Conservation (phyloP, 805 yeast genomes). For the Peterozyma xylosa region DNA sequence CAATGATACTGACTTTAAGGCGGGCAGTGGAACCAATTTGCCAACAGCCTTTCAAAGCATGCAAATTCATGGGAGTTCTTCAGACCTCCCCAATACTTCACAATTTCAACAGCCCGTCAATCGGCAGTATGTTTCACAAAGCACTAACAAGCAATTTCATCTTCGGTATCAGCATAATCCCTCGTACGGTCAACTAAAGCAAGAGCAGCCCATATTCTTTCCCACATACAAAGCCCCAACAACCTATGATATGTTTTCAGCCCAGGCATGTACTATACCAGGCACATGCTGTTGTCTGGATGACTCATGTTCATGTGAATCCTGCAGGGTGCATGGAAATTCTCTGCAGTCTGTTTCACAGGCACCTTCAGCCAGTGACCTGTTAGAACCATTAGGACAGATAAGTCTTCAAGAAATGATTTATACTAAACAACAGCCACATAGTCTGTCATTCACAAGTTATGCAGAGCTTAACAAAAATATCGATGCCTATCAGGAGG, state of each 20-base stretch:
- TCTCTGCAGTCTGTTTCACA: too few relatives aligned
- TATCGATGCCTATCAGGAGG: too few relatives aligned
- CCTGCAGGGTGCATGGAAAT: slow-evolving; percentile 20
- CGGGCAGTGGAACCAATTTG: neutral
- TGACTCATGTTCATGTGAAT: slow-evolving; percentile 21
- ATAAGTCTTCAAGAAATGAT: too few relatives aligned
- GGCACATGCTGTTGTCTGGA: slow-evolving; percentile 27
- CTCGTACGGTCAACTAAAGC: neutral
- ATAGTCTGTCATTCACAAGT: too few relatives aligned
- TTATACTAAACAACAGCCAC: too few relatives aligned
- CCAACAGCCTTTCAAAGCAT: neutral
- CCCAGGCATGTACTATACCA: slow-evolving; percentile 24
- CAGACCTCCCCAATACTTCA: neutral
- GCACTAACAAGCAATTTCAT: neutral
- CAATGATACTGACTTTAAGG: neutral
- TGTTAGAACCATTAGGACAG: too few relatives aligned
- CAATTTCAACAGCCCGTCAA: neutral
- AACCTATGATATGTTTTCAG: slow-evolving; percentile 22
- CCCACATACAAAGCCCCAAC: slow-evolving; percentile 1
- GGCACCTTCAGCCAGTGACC: too few relatives aligned
- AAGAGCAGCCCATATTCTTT: neutral
- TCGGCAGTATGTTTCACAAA: neutral
- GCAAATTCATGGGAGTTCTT: neutral
- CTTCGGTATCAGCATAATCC: too few relatives aligned
- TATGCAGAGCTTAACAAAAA: too few relatives aligned